Base-by-base conservation (phyloP, 331 rosid genomes). In the Quercus lobata region DNA sequence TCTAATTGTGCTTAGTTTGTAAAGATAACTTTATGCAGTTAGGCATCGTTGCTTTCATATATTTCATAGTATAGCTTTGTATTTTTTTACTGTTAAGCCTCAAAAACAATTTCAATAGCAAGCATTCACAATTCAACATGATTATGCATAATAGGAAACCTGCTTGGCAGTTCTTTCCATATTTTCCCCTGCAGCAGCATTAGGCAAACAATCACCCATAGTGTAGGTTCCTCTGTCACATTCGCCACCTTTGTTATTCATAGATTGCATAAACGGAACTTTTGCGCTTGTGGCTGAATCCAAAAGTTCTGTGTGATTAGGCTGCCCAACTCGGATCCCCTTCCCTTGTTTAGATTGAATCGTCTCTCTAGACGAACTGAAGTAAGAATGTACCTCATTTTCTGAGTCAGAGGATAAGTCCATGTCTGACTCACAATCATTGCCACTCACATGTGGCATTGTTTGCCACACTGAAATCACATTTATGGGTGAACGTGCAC, bases 341-440 rank as follows among this genome's bases (percentile, higher is more conserved):
- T 14, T 3, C n/a, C 77, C 65, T 29, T 56, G 66, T 24, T 54
- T 58, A 56, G 35, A 55, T 30, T 57, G 55, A 17, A 2, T 65
- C 7, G 24, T 75, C 56, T 58, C 35, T 53, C 37, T 37, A 24
- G 57, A 56, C 1, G 35, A 75, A 27, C 3, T 57, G 46, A 52
- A 74, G 24, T 56, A 56, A 56, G 60, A 56, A 22, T 61, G 16
- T 66, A 63, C 41, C 30, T 22, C 74, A 58, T 30, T 54, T 52
- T 83, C 80, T 7, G 83, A 83, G 32, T 41, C 80, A 68, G 69
- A 74, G 34, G 68, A 73, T 7, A 49, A 21, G 60, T 78, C 86
- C 77, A 58, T 79, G 49, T 83, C 83, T 12, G 83, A 79, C 70
- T 63, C 79, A 58, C 19, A 44, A 54, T 21, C 77, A 19, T 5